phyloP scores from a whole-genome alignment of 2,329 filamentous ascomycete genomes.

The Ciborinia camelliae region DNA sequence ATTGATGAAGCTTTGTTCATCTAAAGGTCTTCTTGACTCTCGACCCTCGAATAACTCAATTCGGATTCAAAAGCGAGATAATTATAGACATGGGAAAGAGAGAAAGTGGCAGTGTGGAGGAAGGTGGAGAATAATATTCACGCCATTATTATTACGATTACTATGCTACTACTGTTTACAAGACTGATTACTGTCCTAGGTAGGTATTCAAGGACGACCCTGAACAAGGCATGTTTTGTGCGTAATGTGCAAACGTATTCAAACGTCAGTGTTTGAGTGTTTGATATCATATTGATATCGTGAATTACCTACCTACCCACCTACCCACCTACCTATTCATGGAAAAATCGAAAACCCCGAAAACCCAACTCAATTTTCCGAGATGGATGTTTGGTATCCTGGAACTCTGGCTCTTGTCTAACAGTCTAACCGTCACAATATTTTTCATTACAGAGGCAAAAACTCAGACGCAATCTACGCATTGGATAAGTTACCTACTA shows the following conservation, averaged over 20 bases:
- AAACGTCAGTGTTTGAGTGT: not conserved
- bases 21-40: not conserved
- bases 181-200: too few species aligned
- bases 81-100: slow-evolving; percentile 12
- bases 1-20: slow-evolving; percentile 16
- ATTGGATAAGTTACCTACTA: too few species aligned
- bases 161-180: too few species aligned
- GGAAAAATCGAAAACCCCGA: not conserved
- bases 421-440: not conserved
- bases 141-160: too few species aligned
- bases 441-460: slow-evolving; percentile 4
- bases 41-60: not conserved
- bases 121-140: slow-evolving; percentile 7
- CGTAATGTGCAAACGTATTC: not conserved
- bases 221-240: not conserved
- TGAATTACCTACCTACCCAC: too few species aligned
- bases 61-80: not conserved
- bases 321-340: too few species aligned
- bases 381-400: not conserved
- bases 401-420: not conserved
- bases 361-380: not conserved
- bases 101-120: not conserved
- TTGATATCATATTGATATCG: too few species aligned
- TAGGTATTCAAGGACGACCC: slow-evolving; percentile 2
- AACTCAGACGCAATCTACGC: slow-evolving; percentile 7